Percentiles rank a stretch among this genome's conserved stretches.
These are phyloP conservation scores for Rhizophora apiculata DNA, from an alignment of 345 rosid genomes.

Conservation along the genomic window DNA sequence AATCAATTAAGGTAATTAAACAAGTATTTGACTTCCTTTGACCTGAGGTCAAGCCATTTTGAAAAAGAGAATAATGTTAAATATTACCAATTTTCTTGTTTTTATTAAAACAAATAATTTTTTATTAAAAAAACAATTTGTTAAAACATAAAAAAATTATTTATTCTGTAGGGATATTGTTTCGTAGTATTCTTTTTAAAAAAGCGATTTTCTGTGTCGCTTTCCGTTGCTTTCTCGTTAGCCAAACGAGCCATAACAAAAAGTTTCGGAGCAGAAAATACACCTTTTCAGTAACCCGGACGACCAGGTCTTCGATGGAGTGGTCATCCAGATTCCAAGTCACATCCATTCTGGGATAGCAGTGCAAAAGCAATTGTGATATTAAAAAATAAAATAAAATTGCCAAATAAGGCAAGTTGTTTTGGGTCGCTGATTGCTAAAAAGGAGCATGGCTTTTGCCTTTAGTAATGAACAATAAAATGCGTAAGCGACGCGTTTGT, in stretches of 20 bases:
- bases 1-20: too few species aligned
- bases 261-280: not conserved
- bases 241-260: slow-evolving; percentile 19
- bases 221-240: not conserved
- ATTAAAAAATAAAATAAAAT: slow-evolving; percentile 2
- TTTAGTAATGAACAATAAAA: not conserved
- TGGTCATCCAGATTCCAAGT: slow-evolving; percentile 55
- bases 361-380: not conserved
- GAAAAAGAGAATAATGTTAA: too few species aligned
- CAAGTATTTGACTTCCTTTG: slow-evolving; percentile 3
- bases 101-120: too few species aligned
- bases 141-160: too few species aligned
- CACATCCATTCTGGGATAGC: slow-evolving; percentile 44
- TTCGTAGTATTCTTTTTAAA: too few species aligned
- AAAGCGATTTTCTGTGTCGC: too few species aligned
- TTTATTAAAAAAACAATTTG: too few species aligned
- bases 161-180: too few species aligned
- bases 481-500: slow-evolving; percentile 25
- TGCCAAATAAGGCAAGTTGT: slow-evolving; percentile 26
- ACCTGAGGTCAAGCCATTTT: not conserved
- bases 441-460: slow-evolving; percentile 13
- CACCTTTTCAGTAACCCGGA: slow-evolving; percentile 62
- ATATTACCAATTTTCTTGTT: too few species aligned
- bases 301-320: slow-evolving; percentile 53
- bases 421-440: slow-evolving; percentile 1